Base-by-base conservation (phyloP, 305 asterid species). In the Plantago coronopus region DNA sequence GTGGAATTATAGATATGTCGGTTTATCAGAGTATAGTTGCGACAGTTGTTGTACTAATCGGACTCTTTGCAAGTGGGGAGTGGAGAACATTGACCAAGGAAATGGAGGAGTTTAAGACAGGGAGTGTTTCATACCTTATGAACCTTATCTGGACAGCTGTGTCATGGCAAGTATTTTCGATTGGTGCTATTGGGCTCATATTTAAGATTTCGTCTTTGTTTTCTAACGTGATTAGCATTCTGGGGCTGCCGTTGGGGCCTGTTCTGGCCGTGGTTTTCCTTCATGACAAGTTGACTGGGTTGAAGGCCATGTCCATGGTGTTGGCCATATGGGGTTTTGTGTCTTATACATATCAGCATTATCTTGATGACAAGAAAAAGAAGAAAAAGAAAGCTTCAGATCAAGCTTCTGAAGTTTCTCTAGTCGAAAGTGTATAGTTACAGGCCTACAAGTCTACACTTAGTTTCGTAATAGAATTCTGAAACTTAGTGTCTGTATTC, bases 241-340 rank as follows among this genome's bases (percentile, higher is more conserved):
- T 88, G 1, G 81, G 88, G 17, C 63, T 88, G 70, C 95, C 96
- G 2, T 51, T 79, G 42, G 76, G 79, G 21, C 95, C 95, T 15
- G 72, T 86, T 46, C 13, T 80, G 50, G 90, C 95, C 2, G 84
- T 83, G 56, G 20, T 88, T 0, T 74, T 86, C 34, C 72, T 88
- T 0, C 23, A 68, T 0, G 96, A 88, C 17, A 74, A 63, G 66
- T 46, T 88, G 64, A 81, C 69, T 7, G 95, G 95, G 21, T 45
- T 86, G 58, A 82, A 86, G 74, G 83, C 59, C 1, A 54, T 88
- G 22, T 50, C 96, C 1, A 75, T 86, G 93, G 15, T 77, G 62
- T 48, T 88, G 61, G 93, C 93, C 0, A 59, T 83, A n/a, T 85
- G 95, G 95, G 96, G 96, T 0, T 85, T 83, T 25, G 74, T 69